phyloP scores from a whole-genome alignment of 2,329 filamentous ascomycete genomes.

The Orbilia brochopaga region DNA sequence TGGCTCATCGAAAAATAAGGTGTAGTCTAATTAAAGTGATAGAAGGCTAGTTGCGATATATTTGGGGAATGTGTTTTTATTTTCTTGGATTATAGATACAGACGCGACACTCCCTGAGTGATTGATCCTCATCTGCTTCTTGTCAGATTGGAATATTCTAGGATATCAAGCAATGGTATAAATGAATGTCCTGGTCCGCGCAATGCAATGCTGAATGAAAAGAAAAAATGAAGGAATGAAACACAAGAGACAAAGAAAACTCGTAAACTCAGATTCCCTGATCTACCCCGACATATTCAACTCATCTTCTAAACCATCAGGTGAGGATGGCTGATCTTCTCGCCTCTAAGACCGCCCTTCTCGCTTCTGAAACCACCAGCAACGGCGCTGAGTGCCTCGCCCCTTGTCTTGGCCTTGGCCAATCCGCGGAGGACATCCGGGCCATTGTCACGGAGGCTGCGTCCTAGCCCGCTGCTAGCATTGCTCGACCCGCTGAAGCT shows the following conservation, averaged over 20 bases:
- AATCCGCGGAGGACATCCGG: conserved; percentile 39
- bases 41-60: too few relatives aligned
- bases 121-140: conserved; percentile 2
- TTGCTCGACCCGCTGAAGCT: conserved; percentile 20
- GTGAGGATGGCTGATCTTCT: conserved; percentile 30
- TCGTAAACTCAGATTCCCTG: background rate
- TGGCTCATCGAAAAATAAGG: too few relatives aligned
- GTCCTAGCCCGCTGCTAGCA: conserved; percentile 38
- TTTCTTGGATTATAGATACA: too few relatives aligned
- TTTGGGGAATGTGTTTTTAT: too few relatives aligned
- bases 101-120: background rate
- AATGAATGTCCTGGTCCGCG: conserved; percentile 39
- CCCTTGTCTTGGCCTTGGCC: conserved; percentile 49
- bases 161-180: conserved; percentile 15
- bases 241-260: conserved; percentile 11
- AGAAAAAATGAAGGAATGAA: conserved; percentile 25
- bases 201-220: conserved; percentile 49
- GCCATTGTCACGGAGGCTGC: conserved; percentile 34
- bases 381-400: conserved; percentile 31
- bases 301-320: conserved; percentile 16
- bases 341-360: conserved; percentile 29
- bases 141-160: conserved; percentile 5
- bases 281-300: conserved; percentile 3
- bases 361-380: conserved; percentile 30
- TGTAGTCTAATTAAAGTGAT: too few relatives aligned